phyloP scores from a whole-genome alignment of 2,329 filamentous ascomycete genomes.

The Pseudonectria foliicola region DNA sequence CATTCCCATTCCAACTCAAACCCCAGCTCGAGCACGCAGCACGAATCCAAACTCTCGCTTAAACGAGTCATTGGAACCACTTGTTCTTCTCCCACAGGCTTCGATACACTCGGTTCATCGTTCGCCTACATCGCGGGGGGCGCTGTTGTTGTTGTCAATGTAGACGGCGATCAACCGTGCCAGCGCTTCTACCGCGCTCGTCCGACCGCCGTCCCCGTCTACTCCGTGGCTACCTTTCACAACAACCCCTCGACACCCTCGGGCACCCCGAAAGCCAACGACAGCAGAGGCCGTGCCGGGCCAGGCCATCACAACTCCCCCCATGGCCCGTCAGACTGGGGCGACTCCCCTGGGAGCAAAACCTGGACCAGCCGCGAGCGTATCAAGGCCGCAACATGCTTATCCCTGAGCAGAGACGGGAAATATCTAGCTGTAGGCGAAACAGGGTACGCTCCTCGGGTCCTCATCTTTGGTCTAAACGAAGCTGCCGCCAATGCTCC shows the following conservation, averaged over 20 bases:
- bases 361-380: conserved; percentile 85
- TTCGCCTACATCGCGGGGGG: conserved; percentile 93
- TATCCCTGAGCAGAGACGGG: conserved; percentile 81
- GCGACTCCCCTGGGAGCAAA: conserved; percentile 59
- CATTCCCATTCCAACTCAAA: no score
- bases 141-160: conserved; percentile 80
- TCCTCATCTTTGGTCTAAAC: conserved; percentile 80
- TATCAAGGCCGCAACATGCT: conserved; percentile 88
- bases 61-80: conserved; percentile 88
- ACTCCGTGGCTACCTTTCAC: conserved; percentile 49
- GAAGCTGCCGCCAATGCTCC: conserved; percentile 76
- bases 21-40: conserved; percentile 13
- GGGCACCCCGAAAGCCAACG: conserved; percentile 53
- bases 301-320: conserved; percentile 40
- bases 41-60: conserved; percentile 60
- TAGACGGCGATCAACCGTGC: conserved; percentile 59
- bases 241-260: conserved; percentile 43
- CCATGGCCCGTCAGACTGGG: conserved; percentile 41
- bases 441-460: conserved; percentile 86
- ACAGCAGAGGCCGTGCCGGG: conserved; percentile 52
- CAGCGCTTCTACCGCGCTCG: conserved; percentile 90
- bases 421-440: conserved; percentile 87
- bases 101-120: conserved; percentile 69
- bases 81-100: conserved; percentile 74
- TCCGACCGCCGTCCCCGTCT: conserved; percentile 63